Conservation (phyloP, 169 alveolate species). For the Plasmodium ovale region DNA sequence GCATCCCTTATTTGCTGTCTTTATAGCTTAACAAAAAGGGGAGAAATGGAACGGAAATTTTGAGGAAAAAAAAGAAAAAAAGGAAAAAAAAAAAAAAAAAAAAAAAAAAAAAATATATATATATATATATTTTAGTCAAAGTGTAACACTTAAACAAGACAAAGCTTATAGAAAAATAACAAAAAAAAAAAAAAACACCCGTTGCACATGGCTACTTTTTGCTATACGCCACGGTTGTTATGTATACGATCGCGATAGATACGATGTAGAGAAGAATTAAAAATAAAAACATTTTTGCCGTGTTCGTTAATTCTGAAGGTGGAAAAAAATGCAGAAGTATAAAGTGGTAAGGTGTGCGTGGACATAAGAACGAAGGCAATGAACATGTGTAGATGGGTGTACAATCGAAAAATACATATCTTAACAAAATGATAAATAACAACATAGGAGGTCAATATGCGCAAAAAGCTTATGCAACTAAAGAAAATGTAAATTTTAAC, state of each 20-base stretch:
- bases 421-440: neutral
- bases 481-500: no score
- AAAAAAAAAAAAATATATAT: neutral
- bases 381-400: neutral
- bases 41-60: no score
- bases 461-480: neutral
- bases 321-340: slow-evolving; percentile 1
- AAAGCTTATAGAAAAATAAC: slow-evolving; percentile 2
- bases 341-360: neutral
- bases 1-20: no score
- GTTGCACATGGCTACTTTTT: neutral
- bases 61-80: no score
- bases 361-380: neutral
- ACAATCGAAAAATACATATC: neutral
- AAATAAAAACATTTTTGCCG: slow-evolving; percentile 70
- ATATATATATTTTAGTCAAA: neutral
- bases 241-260: slow-evolving; percentile 61
- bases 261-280: slow-evolving; percentile 53
- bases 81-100: neutral
- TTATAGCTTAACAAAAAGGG: no score
- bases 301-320: slow-evolving; percentile 50
- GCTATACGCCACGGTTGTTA: slow-evolving; percentile 37
- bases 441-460: neutral
- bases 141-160: neutral
- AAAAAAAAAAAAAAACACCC: slow-evolving; percentile 6